Evolutionary conservation across 192 early-diverging fungal species (phyloP), one percentile per base, ranked within the genome.

Genomic region (Backusella westeae): DNA sequence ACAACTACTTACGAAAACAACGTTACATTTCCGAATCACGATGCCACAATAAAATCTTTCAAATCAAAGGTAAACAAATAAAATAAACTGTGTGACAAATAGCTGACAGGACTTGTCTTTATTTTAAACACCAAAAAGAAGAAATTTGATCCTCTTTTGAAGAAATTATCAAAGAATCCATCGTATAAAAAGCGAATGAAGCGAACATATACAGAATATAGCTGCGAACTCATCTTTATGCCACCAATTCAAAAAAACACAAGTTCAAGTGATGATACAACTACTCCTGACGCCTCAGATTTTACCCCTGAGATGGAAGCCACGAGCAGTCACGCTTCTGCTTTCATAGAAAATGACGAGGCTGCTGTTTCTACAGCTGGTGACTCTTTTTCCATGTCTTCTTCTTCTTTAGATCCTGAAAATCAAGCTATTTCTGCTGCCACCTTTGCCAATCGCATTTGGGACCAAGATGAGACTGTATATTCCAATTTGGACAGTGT

Each of bases 391-490:
- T 63, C 26, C 56, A 63, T 63, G 56, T 63, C 56, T 63, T 63
- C 56, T 59, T 59, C 53, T 63, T 63, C 56, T 14, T 63, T 63
- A 63, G 56, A 63, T 63, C 26, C 56, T 26, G 23, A 63, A 63
- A 63, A 29, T 63, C 56, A 63, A 63, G 23, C 26, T 63, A 29
- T 14, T 63, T 10, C 56, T 63, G 56, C 56, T 63, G 23, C 56
- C 26, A 63, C 56, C 26, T 63, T 29, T 63, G 80, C 80, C 14
- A 34, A 63, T 29, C 67, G 80, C 32, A 77, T 81, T 35, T 81
- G 80, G 80, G 72, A 78, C 59, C 68, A 78, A 72, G 80, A 81
- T 17, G 67, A 69, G n/a, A 56, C 76, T 1, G 76, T 81, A 6
- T 71, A 75, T 44, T 7, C 49, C 15, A 63, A 76, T 44, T 41